These are phyloP conservation scores for Aspergillus neotritici DNA, from an alignment of 2,329 filamentous ascomycete species.

Conservation along the genomic window DNA sequence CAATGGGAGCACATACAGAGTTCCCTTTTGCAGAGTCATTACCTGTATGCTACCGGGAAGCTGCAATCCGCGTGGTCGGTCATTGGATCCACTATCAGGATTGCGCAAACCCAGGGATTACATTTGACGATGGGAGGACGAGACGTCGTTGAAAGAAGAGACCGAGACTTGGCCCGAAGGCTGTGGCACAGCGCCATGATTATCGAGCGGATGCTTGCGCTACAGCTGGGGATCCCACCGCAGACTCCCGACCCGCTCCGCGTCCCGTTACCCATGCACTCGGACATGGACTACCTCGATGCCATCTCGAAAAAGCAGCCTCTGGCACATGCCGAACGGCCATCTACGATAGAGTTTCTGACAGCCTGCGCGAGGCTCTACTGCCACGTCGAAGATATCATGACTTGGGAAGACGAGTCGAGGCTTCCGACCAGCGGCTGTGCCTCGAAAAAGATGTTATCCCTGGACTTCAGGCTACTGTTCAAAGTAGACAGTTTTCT, in stretches of 20 bases:
- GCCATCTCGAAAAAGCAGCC: conserved; percentile 11
- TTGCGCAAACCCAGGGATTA: conserved; percentile 16
- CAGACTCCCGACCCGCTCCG: conserved; percentile 14
- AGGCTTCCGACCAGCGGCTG: conserved; percentile 9
- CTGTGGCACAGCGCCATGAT: conserved; percentile 25
- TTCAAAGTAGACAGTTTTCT: conserved; percentile 15
- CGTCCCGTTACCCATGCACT: conserved; percentile 18
- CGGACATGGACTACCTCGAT: conserved; percentile 23
- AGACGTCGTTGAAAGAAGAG: conserved; percentile 8
- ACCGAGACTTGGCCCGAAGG: conserved; percentile 17
- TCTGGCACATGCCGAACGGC: conserved; percentile 8
- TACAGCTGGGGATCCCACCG: conserved; percentile 16
- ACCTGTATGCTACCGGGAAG: conserved; percentile 18
- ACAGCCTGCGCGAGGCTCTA: conserved; percentile 18
- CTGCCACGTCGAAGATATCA: conserved; percentile 17
- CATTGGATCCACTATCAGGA: conserved; percentile 18
- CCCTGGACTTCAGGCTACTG: conserved; percentile 14
- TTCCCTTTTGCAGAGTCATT: conserved; percentile 19
- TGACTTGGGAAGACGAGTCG: conserved; percentile 18
- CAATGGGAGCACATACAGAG: conserved; percentile 15
- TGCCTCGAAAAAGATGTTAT: conserved; percentile 17
- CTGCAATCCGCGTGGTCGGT: conserved; percentile 18
- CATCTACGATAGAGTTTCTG: conserved; percentile 23
- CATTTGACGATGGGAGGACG: conserved; percentile 15
- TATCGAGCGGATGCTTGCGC: conserved; percentile 20